Evolutionary conservation across 495 filamentous ascomycete species (phyloP).

Genomic region (Thermothielavioides terrestris): DNA sequence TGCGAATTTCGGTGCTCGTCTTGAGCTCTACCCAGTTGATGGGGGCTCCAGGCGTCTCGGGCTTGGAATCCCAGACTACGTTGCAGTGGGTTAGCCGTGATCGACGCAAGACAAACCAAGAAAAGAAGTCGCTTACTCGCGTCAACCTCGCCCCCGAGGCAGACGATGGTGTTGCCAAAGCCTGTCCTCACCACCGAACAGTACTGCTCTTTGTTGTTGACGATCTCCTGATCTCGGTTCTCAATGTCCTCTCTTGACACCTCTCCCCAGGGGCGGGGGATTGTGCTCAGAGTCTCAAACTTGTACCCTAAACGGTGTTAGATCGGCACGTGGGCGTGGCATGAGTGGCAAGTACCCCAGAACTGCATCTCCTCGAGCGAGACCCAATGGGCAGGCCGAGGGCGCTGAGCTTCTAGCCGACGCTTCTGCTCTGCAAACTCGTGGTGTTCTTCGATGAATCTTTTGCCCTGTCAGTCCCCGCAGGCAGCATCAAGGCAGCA

Average conservation of each 20-base stretch:
- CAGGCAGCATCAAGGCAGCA: not conserved
- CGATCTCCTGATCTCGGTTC: slow-evolving; percentile 54
- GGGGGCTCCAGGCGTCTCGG: slow-evolving; percentile 50
- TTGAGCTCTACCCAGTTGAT: slow-evolving; percentile 95
- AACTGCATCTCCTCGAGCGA: slow-evolving; percentile 42
- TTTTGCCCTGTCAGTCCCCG: slow-evolving; percentile 29
- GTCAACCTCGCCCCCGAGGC: slow-evolving; percentile 94
- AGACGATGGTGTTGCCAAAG: slow-evolving; percentile 59
- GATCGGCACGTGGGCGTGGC: not conserved
- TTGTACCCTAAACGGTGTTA: slow-evolving; percentile 63
- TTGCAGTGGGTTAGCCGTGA: too few species aligned
- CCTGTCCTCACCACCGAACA: slow-evolving; percentile 87
- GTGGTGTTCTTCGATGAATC: slow-evolving; percentile 91
- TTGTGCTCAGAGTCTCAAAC: slow-evolving; percentile 77
- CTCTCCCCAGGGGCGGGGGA: slow-evolving; percentile 63
- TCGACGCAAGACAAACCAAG: too few species aligned
- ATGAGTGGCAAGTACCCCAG: slow-evolving; percentile 41
- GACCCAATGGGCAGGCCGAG: slow-evolving; percentile 22
- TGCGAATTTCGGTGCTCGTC: slow-evolving; percentile 63
- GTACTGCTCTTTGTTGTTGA: slow-evolving; percentile 86
- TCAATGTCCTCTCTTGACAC: slow-evolving; percentile 70
- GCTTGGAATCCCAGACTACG: slow-evolving; percentile 76
- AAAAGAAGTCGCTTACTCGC: slow-evolving; percentile 47
- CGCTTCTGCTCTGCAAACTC: slow-evolving; percentile 38
- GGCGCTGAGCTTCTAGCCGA: slow-evolving; percentile 47